Percentiles rank a stretch among this genome's conserved stretches.
These are phyloP conservation scores for Venturia effusa DNA, from an alignment of 2,329 filamentous ascomycete genomes.

Conservation along the genomic window DNA sequence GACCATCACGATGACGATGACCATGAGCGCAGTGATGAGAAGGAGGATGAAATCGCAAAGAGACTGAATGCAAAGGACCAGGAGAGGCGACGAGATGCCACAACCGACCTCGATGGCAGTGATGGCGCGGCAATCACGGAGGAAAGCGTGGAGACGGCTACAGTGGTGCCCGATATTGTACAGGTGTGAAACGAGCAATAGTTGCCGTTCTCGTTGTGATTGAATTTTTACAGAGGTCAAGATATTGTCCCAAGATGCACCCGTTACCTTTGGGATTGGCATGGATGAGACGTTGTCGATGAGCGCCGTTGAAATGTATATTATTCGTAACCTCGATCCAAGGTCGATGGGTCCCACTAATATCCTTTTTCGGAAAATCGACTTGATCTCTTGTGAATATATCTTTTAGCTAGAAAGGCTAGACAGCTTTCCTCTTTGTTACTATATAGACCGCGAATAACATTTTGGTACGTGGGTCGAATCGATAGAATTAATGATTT, in stretches of 20 bases:
- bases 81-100: background rate
- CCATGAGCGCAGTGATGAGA: background rate
- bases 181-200: background rate
- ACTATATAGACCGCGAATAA: no score
- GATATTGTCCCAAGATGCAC: background rate
- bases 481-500: no score
- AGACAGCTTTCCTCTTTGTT: no score
- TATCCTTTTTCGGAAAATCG: no score
- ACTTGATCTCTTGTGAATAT: no score
- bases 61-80: background rate
- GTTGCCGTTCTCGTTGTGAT: background rate
- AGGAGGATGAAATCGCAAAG: background rate
- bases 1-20: background rate
- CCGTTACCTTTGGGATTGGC: no score
- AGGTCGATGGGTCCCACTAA: no score
- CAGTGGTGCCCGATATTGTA: conserved; percentile 23
- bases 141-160: conserved; percentile 40
- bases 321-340: no score
- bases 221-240: background rate
- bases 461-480: no score
- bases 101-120: conserved; percentile 27
- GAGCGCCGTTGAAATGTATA: background rate
- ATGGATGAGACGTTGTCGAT: background rate
- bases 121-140: conserved; percentile 45
- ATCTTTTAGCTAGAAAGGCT: no score